A percentile compares a stretch with the other conserved stretches of the same genome.
phyloP scores from a whole-genome alignment of 169 alveolate genomes.

The Neospora caninum region DNA sequence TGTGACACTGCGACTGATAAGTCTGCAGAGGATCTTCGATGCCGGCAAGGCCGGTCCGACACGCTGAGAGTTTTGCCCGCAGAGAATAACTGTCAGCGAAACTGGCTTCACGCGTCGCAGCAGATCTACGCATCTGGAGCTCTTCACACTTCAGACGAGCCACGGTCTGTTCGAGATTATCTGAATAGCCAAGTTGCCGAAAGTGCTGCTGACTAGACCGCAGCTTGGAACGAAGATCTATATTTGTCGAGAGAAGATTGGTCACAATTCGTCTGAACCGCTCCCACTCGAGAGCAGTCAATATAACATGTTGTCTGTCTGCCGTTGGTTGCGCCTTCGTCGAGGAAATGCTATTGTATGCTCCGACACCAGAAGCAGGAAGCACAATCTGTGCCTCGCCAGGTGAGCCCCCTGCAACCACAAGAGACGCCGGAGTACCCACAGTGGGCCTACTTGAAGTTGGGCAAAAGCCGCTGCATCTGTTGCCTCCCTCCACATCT shows the following conservation, averaged over 20 bases:
- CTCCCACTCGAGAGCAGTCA: constrained; percentile 32
- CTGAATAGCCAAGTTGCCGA: constrained; percentile 1
- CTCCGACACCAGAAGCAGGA: constrained; percentile 16
- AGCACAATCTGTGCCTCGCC: neutral
- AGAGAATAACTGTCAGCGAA: neutral
- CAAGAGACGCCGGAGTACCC: neutral
- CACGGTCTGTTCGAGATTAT: constrained; percentile 12
- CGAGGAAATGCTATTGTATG: constrained; percentile 15
- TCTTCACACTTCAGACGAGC: constrained; percentile 23
- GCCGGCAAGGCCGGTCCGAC: neutral
- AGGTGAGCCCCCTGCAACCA: neutral
- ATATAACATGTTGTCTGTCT: neutral
- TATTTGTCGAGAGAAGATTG: neutral
- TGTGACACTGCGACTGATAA: neutral
- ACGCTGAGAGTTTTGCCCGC: neutral
- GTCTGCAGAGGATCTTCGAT: neutral
- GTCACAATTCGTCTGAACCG: constrained; percentile 30
- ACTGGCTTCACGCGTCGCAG: neutral
- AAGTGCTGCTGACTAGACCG: constrained; percentile 13
- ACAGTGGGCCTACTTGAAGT: neutral
- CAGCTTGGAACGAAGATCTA: constrained; percentile 8
- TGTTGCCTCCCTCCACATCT: neutral
- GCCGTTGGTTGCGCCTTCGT: neutral
- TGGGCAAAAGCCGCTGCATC: neutral
- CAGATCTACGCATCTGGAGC: neutral